These are phyloP conservation scores for Saccharomyces hybrid DNA, from an alignment of 1,139 yeast species.

Conservation along the genomic window DNA sequence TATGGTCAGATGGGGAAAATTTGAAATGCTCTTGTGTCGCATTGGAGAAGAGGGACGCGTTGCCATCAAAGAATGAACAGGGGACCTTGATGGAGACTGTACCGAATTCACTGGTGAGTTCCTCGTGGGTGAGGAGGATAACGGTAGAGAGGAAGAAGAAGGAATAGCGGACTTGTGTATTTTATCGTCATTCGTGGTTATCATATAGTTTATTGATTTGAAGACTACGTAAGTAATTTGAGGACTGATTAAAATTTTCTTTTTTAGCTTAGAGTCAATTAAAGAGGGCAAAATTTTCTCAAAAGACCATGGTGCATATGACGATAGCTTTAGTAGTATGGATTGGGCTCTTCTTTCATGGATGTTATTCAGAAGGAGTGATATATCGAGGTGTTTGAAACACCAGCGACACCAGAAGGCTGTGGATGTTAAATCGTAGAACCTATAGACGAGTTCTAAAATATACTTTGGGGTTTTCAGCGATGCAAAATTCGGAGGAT, in stretches of 20 bases:
- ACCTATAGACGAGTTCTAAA: constrained; percentile 17
- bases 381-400: constrained; percentile 12
- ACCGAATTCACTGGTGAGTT: constrained; percentile 7
- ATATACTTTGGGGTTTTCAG: constrained; percentile 13
- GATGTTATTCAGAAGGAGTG: constrained; percentile 11
- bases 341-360: constrained; percentile 20
- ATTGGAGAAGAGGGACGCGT: neutral
- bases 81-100: neutral
- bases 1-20: neutral
- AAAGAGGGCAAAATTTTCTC: constrained; percentile 7
- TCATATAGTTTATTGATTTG: constrained; percentile 19
- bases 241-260: constrained; percentile 6
- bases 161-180: constrained; percentile 5
- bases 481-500: constrained; percentile 8
- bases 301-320: constrained; percentile 14
- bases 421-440: constrained; percentile 17
- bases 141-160: constrained; percentile 9
- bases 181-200: neutral
- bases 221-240: constrained; percentile 19
- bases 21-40: neutral
- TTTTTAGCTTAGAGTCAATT: constrained; percentile 6
- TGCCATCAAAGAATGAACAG: neutral
- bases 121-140: constrained; percentile 9
- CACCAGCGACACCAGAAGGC: constrained; percentile 28
- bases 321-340: constrained; percentile 20